Conservation (phyloP, 2,329 filamentous ascomycete species). For the Ophiocordyceps polyrhachis-furcata region DNA sequence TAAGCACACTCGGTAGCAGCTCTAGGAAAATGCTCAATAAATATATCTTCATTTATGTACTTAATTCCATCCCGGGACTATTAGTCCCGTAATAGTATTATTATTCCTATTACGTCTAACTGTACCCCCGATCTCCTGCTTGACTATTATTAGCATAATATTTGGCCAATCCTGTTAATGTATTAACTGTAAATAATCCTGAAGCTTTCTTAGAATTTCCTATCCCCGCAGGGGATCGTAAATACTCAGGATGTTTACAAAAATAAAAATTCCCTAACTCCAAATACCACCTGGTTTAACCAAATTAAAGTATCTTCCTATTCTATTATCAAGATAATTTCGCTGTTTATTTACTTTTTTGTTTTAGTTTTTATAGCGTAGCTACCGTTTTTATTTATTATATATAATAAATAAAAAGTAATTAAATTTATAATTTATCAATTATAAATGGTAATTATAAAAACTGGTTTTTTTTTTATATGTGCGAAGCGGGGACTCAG, state of each 20-base stretch:
- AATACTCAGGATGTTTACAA: background rate
- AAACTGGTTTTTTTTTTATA: too few species aligned
- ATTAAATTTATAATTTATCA: too few species aligned
- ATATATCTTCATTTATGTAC: background rate
- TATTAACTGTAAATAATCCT: background rate
- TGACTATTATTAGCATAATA: background rate
- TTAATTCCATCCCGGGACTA: background rate
- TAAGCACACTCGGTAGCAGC: background rate
- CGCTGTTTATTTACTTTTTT: background rate
- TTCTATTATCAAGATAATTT: background rate
- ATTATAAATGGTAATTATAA: too few species aligned
- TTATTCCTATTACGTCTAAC: background rate
- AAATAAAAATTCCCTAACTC: background rate
- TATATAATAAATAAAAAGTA: too few species aligned
- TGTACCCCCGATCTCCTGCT: background rate
- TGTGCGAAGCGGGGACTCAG: too few species aligned
- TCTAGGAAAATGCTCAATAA: background rate
- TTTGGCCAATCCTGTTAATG: background rate
- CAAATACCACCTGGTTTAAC: background rate
- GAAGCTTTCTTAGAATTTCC: background rate
- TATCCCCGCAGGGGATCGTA: background rate
- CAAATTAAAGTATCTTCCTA: background rate
- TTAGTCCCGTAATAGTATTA: background rate
- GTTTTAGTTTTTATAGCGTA: too few species aligned
- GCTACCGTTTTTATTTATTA: background rate